Evolutionary conservation across 306 rosid species (phyloP).

Genomic region (Pterocarpus santalinus): DNA sequence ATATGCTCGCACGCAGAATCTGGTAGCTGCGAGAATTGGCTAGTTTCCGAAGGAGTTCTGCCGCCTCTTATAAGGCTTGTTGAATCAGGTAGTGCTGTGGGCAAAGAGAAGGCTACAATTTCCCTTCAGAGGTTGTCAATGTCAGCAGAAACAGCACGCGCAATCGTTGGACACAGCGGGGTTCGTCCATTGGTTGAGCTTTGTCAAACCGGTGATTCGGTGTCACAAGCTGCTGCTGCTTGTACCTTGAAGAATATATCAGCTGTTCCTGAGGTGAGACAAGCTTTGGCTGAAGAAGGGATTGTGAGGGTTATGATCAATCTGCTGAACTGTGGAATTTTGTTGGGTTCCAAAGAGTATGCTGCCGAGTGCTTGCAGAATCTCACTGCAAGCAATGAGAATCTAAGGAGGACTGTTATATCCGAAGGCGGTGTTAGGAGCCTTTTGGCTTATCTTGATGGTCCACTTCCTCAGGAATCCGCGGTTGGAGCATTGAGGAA

Average conservation of each 20-base stretch:
- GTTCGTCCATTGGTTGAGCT: slow-evolving; percentile 73
- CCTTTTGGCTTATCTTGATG: slow-evolving; percentile 78
- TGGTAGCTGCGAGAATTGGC: slow-evolving; percentile 72
- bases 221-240: slow-evolving; percentile 83
- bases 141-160: slow-evolving; percentile 70
- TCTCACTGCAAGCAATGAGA: slow-evolving; percentile 83
- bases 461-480: slow-evolving; percentile 83
- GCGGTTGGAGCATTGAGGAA: slow-evolving; percentile 84
- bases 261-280: slow-evolving; percentile 82
- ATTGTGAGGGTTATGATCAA: slow-evolving; percentile 66
- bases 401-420: slow-evolving; percentile 66
- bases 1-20: slow-evolving; percentile 88
- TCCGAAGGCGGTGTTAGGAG: slow-evolving; percentile 85
- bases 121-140: slow-evolving; percentile 85
- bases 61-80: slow-evolving; percentile 88
- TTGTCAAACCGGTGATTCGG: slow-evolving; percentile 82
- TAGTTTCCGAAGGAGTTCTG: slow-evolving; percentile 82
- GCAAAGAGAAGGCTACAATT: slow-evolving; percentile 87
- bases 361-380: slow-evolving; percentile 94
- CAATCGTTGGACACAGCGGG: slow-evolving; percentile 85
- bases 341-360: slow-evolving; percentile 77
- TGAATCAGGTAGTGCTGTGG: slow-evolving; percentile 80
- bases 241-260: slow-evolving; percentile 86
- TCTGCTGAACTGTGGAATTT: slow-evolving; percentile 76
- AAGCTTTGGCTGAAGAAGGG: slow-evolving; percentile 82